A percentile compares a stretch with the other conserved stretches of the same genome.
These are phyloP conservation scores for Daldinia caldariorum DNA, from an alignment of 495 filamentous ascomycete species.

Conservation along the genomic window DNA sequence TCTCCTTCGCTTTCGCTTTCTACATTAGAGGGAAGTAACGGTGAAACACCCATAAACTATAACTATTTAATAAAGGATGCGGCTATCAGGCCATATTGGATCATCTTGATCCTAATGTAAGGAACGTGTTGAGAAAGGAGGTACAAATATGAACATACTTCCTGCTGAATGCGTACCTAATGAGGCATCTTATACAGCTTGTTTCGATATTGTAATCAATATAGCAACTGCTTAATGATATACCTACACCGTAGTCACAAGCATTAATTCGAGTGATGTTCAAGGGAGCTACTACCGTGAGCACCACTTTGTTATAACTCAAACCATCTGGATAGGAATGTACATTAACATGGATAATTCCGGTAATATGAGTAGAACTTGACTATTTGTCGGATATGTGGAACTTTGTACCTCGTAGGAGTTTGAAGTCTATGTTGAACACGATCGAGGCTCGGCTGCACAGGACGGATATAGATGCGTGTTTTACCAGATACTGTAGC, in stretches of 20 bases:
- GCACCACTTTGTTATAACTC: not conserved
- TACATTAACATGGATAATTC: not conserved
- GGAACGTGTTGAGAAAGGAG: not conserved
- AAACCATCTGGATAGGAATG: not conserved
- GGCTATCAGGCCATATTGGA: not conserved
- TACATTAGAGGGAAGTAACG: constrained; percentile 4
- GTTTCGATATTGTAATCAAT: not conserved
- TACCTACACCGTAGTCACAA: too few species aligned
- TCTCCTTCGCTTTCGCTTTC: constrained; percentile 21
- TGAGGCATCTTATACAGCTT: constrained; percentile 8
- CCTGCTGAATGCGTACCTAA: not conserved
- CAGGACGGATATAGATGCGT: not conserved
- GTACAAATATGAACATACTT: constrained; percentile 5
- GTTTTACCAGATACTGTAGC: not conserved
- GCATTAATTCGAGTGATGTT: not conserved
- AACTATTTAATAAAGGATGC: not conserved
- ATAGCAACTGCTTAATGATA: not conserved
- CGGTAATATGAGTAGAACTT: not conserved
- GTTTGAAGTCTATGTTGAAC: not conserved
- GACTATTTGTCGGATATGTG: not conserved
- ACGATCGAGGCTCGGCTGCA: not conserved
- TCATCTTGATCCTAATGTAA: too few species aligned
- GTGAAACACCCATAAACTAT: not conserved
- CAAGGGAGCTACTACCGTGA: not conserved
- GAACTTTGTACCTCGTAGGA: not conserved